A percentile compares a stretch with the other conserved stretches of the same genome.
Evolutionary conservation across 768 basidiomycete genomes (phyloP).

Genomic region (Boletus bicolor): DNA sequence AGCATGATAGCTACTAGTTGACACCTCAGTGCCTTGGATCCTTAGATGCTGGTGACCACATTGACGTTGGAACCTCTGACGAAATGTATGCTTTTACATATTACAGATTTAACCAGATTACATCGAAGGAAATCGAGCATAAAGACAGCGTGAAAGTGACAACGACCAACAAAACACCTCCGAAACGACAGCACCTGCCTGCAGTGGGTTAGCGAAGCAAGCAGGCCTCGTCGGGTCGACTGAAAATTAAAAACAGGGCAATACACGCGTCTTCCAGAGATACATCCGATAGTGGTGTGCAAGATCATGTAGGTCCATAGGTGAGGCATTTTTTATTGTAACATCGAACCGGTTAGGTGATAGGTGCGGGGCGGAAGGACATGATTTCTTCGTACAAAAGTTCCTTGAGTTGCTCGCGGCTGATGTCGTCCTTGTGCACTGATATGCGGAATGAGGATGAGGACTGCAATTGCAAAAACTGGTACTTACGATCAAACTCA

Average conservation of each 20-base stretch:
- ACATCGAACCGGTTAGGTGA: slow-evolving; percentile 30
- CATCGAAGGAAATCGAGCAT: neutral
- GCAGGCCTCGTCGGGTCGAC: neutral
- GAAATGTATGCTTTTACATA: slow-evolving; percentile 3
- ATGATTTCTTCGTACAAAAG: slow-evolving; percentile 94
- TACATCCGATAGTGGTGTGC: slow-evolving; percentile 1
- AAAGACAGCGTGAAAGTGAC: neutral
- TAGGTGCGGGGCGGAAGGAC: slow-evolving; percentile 71
- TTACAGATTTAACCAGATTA: neutral
- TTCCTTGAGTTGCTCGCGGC: slow-evolving; percentile 92
- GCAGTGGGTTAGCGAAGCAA: neutral
- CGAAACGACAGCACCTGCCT: neutral
- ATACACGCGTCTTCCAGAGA: slow-evolving; percentile 4
- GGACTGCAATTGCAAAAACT: neutral
- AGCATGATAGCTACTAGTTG: neutral
- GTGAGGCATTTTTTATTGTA: neutral
- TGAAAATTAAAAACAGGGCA: neutral
- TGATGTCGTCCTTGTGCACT: slow-evolving; percentile 96
- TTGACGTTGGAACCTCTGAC: neutral
- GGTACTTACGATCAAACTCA: slow-evolving; percentile 83
- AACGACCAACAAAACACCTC: neutral
- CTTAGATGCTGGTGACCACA: neutral
- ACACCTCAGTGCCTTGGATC: neutral
- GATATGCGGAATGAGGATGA: neutral
- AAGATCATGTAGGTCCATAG: neutral